phyloP scores from a whole-genome alignment of 768 basidiomycete genomes.

The Imleria badia region DNA sequence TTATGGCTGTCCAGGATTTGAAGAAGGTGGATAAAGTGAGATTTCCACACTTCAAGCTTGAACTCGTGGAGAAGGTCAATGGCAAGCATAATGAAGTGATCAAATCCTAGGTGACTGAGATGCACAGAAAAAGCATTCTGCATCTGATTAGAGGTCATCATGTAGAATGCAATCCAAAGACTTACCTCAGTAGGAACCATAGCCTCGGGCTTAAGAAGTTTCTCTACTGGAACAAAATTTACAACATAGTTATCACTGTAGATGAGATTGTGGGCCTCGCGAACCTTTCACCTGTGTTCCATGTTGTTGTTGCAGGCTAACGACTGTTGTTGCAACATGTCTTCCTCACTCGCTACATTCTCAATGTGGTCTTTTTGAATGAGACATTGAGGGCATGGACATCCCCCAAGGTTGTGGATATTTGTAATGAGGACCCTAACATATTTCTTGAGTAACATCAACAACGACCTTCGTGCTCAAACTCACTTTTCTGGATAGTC shows the following conservation, averaged over 20 bases:
- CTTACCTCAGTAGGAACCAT: background rate
- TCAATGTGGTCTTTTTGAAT: background rate
- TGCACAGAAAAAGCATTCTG: too few species aligned
- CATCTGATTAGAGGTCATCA: too few species aligned
- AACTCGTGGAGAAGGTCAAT: too few species aligned
- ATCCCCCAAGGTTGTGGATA: background rate
- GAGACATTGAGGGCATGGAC: background rate
- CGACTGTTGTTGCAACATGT: background rate
- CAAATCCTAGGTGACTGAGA: background rate
- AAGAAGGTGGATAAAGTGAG: background rate
- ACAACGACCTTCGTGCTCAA: too few species aligned
- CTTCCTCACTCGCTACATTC: background rate
- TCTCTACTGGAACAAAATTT: background rate
- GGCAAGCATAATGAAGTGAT: background rate
- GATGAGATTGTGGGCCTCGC: background rate
- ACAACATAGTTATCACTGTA: background rate
- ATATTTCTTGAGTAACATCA: too few species aligned
- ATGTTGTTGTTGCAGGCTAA: background rate
- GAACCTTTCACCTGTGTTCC: background rate
- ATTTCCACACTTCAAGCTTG: background rate
- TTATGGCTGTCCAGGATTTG: background rate
- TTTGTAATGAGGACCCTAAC: conserved; percentile 1
- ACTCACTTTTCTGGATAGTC: background rate
- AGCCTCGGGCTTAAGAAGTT: background rate
- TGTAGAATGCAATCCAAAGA: background rate